Conservation (phyloP, 805 yeast genomes). For the Candida easanensis region DNA sequence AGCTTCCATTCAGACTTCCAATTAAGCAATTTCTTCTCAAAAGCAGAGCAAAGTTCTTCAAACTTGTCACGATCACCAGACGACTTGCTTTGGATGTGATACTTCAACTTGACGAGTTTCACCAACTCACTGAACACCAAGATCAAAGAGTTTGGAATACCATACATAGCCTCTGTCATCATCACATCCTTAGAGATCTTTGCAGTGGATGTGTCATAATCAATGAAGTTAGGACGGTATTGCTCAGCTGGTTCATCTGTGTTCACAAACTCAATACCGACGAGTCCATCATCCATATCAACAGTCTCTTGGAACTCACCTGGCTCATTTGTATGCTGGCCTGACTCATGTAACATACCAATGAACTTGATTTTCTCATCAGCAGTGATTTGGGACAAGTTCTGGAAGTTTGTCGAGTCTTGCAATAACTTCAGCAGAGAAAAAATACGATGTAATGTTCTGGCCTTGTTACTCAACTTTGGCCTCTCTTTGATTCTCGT, state of each 20-base stretch:
- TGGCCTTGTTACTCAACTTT: constrained; percentile 70
- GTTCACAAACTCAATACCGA: constrained; percentile 37
- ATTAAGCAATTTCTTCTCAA: constrained; percentile 49
- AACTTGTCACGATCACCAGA: constrained; percentile 21
- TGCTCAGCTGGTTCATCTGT: constrained; percentile 10
- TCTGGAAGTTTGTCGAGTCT: constrained; percentile 48
- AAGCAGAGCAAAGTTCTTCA: constrained; percentile 25
- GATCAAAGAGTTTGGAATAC: constrained; percentile 79
- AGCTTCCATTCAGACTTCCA: constrained; percentile 82
- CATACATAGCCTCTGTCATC: constrained; percentile 79
- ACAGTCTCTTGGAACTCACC: constrained; percentile 40
- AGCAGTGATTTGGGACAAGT: constrained; percentile 15
- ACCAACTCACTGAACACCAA: constrained; percentile 71
- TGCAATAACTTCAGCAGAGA: constrained; percentile 73
- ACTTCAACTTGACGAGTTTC: constrained; percentile 58
- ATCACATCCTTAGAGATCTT: constrained; percentile 45
- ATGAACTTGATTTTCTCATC: constrained; percentile 17
- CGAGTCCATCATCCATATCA: constrained; percentile 42
- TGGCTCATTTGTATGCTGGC: constrained; percentile 20
- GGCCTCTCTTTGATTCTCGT: constrained; percentile 65
- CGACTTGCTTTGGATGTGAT: constrained; percentile 34
- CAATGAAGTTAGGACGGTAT: constrained; percentile 39
- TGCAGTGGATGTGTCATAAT: constrained; percentile 30
- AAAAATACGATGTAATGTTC: constrained; percentile 73
- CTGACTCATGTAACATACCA: constrained; percentile 10